phyloP scores from a whole-genome alignment of 108 stramenopile genomes.

The Stephanodiscus triporus region DNA sequence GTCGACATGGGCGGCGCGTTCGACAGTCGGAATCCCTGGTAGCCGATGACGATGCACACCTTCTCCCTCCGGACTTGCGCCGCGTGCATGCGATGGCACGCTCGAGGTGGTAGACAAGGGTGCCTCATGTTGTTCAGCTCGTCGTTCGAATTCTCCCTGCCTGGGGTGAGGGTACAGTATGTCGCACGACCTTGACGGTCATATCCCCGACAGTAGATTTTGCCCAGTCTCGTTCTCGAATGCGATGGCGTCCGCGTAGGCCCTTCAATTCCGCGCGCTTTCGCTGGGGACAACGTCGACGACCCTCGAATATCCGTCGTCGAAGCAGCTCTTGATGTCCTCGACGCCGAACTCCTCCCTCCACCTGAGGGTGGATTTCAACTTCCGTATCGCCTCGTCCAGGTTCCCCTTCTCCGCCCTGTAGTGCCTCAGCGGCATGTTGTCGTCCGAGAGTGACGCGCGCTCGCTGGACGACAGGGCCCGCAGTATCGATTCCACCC shows the following conservation, averaged over 20 bases:
- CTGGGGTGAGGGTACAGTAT: slow-evolving; percentile 88
- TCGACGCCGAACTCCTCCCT: slow-evolving; percentile 82
- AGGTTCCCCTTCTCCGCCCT: slow-evolving; percentile 82
- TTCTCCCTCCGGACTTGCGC: slow-evolving; percentile 67
- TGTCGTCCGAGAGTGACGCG: slow-evolving; percentile 56
- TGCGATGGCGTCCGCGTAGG: slow-evolving; percentile 45
- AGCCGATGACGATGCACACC: slow-evolving; percentile 89
- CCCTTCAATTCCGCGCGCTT: slow-evolving; percentile 38
- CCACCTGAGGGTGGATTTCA: slow-evolving; percentile 79
- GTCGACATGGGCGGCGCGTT: slow-evolving; percentile 84
- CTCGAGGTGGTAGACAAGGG: slow-evolving; percentile 91
- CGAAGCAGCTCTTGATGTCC: slow-evolving; percentile 47
- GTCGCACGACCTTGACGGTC: slow-evolving; percentile 82
- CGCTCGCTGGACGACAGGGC: slow-evolving; percentile 61
- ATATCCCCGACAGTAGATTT: slow-evolving; percentile 86
- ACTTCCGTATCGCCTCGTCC: slow-evolving; percentile 63
- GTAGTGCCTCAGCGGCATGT: slow-evolving; percentile 81
- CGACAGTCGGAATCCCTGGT: slow-evolving; percentile 69
- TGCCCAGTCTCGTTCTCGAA: slow-evolving; percentile 81
- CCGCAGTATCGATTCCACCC: slow-evolving; percentile 47
- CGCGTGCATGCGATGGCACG: slow-evolving; percentile 82
- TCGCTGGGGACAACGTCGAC: neutral
- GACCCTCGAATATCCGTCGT: neutral
- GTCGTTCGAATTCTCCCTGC: slow-evolving; percentile 79
- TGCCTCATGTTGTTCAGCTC: slow-evolving; percentile 82